Evolutionary conservation across 1,284 basidiomycete species (phyloP), one percentile per base, ranked within the genome.

Genomic region (Clitocybe nebularis): DNA sequence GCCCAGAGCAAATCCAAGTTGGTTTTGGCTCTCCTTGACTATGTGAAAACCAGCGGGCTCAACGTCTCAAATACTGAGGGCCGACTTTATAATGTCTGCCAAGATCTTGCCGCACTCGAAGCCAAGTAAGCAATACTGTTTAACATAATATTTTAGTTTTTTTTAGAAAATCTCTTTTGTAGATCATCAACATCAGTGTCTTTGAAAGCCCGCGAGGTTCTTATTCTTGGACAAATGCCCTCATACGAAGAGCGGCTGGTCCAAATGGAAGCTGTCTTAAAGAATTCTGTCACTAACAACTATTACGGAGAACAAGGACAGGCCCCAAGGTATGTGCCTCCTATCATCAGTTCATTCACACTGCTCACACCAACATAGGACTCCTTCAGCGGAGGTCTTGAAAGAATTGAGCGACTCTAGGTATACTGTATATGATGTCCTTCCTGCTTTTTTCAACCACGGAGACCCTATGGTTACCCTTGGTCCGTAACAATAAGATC

Each of bases 391-490:
- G 19, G 93, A 97, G 46, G 77, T 93, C 22, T 74, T 99, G 54
- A 84, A 86, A 58, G 96, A 99, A 68, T 79, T 99, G 34, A 91
- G 89, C 51, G 96, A 99, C 69, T 97, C 93, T 20, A 81, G 91
- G 46, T 96, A 94, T 71, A 95, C 92, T 16, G 94, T 99, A 22
- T 99, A 89, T 66, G 95, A 99, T 60, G 96, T 99, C 8, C 77
- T 99, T 44, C 91, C 93, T 11, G 79, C 89, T 9, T 99, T 99
- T 79, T 99, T 98, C 77, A 83, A 81, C 50, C 87, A 93, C 60
- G 63, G 75, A 23, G 92, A 97, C 56, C 77, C 84, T 37, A 85
- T 86, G 75, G 80, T 98, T 48, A 80, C 84, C 19, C 79, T 96
- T 35, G 84, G 88, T 89, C 47, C 37, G 79, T 62, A 8, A 24